phyloP scores from a whole-genome alignment of 306 rosid genomes.

The Gastrolobium villosum region DNA sequence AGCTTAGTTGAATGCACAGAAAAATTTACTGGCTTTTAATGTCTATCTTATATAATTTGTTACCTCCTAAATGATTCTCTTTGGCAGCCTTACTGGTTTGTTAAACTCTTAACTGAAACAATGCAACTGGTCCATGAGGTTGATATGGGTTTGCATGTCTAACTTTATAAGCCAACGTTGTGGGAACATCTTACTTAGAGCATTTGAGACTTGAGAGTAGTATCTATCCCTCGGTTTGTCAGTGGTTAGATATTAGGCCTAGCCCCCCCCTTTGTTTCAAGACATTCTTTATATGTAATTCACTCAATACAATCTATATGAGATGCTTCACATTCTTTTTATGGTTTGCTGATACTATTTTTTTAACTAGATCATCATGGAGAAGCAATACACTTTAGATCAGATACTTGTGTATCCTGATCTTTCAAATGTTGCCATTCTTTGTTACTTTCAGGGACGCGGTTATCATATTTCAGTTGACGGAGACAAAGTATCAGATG shows the following conservation, averaged over 20 bases:
- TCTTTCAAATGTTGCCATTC: slow-evolving; percentile 19
- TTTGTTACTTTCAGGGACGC: slow-evolving; percentile 70
- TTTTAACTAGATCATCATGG: not conserved
- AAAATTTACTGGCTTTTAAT: too few species aligned
- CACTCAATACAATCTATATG: not conserved
- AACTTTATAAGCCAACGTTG: too few species aligned
- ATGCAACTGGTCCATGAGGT: too few species aligned
- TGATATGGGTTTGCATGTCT: too few species aligned
- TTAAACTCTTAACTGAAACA: too few species aligned
- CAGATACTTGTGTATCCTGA: not conserved
- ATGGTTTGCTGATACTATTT: not conserved
- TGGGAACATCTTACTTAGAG: too few species aligned
- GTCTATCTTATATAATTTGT: too few species aligned
- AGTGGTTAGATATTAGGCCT: not conserved
- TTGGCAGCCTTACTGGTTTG: too few species aligned
- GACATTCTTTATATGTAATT: not conserved
- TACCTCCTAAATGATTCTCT: too few species aligned
- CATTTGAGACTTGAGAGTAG: too few species aligned
- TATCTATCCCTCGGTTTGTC: too few species aligned
- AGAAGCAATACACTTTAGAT: slow-evolving; percentile 18
- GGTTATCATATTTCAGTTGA: slow-evolving; percentile 81
- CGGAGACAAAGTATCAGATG: slow-evolving; percentile 64
- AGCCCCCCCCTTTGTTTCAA: not conserved
- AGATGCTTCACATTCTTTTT: slow-evolving; percentile 7
- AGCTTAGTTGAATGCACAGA: not conserved